A percentile compares a stretch with the other conserved stretches of the same genome.
Evolutionary conservation across 352 stramenopile genomes (phyloP).

Genomic region (Phytophthora tentaculata): DNA sequence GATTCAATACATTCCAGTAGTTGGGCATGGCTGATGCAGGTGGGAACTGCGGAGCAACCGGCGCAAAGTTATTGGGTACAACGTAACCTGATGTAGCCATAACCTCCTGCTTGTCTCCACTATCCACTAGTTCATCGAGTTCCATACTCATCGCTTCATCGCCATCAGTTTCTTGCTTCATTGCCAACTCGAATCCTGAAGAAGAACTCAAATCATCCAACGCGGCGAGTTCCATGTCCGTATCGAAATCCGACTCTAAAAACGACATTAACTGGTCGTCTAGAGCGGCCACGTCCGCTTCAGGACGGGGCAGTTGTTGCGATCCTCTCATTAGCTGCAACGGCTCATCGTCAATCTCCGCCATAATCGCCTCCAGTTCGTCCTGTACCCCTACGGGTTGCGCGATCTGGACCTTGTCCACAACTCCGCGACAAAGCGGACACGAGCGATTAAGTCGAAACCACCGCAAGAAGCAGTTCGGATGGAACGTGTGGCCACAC

Average conservation of each 20-base stretch:
- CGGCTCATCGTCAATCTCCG: conserved; percentile 67
- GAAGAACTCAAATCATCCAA: conserved; percentile 53
- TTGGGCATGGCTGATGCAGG: conserved; percentile 79
- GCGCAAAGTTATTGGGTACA: conserved; percentile 14
- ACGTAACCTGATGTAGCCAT: conserved; percentile 2
- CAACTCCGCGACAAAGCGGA: conserved; percentile 66
- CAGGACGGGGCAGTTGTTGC: neutral
- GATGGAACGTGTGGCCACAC: conserved; percentile 85
- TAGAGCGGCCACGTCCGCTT: conserved; percentile 30
- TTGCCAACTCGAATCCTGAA: conserved; percentile 5
- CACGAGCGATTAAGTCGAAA: conserved; percentile 79
- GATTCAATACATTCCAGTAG: conserved; percentile 89
- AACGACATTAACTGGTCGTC: conserved; percentile 59
- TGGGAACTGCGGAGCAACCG: conserved; percentile 60
- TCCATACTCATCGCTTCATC: conserved; percentile 47
- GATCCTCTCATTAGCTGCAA: conserved; percentile 25
- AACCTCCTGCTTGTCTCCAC: conserved; percentile 24
- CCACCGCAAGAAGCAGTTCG: conserved; percentile 81
- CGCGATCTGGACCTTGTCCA: conserved; percentile 68
- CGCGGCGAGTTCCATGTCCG: conserved; percentile 73
- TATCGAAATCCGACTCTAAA: conserved; percentile 57
- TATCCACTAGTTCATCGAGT: conserved; percentile 35
- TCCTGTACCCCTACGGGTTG: conserved; percentile 56
- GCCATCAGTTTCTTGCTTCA: conserved; percentile 28
- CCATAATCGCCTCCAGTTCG: conserved; percentile 82